These are phyloP conservation scores for Podila verticillata DNA, from an alignment of 192 early-diverging fungal species.

Conservation along the genomic window DNA sequence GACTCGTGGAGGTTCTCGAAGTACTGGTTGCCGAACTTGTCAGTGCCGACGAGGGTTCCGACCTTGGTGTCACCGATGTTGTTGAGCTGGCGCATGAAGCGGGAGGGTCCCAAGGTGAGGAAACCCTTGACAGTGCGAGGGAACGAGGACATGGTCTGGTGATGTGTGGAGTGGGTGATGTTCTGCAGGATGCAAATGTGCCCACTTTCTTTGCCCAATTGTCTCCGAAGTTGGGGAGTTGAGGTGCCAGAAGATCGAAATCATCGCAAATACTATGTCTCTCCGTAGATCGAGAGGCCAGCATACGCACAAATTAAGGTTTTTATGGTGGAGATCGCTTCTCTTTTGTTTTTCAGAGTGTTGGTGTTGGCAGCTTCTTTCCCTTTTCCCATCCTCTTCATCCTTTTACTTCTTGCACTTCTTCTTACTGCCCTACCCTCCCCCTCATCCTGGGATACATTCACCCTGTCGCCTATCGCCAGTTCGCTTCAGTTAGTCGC, in stretches of 20 bases:
- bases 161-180: slow-evolving; percentile 11
- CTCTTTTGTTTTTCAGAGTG: too few species aligned
- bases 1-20: slow-evolving; percentile 76
- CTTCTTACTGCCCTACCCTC: too few species aligned
- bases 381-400: background rate
- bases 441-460: background rate
- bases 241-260: background rate
- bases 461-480: background rate
- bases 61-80: slow-evolving; percentile 72
- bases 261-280: slow-evolving; percentile 2
- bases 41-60: slow-evolving; percentile 76
- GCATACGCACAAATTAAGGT: too few species aligned
- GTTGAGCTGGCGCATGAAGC: slow-evolving; percentile 59
- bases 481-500: background rate
- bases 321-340: too few species aligned
- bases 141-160: slow-evolving; percentile 56
- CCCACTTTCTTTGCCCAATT: too few species aligned
- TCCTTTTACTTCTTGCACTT: background rate
- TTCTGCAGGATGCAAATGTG: slow-evolving; percentile 8
- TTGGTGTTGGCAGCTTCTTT: too few species aligned
- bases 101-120: slow-evolving; percentile 59
- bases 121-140: slow-evolving; percentile 66
- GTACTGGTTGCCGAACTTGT: slow-evolving; percentile 82
- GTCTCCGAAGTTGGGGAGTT: background rate
- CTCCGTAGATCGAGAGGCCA: too few species aligned